Evolutionary conservation across 495 filamentous ascomycete genomes (phyloP).

Genomic region (Margaritispora aquatica): DNA sequence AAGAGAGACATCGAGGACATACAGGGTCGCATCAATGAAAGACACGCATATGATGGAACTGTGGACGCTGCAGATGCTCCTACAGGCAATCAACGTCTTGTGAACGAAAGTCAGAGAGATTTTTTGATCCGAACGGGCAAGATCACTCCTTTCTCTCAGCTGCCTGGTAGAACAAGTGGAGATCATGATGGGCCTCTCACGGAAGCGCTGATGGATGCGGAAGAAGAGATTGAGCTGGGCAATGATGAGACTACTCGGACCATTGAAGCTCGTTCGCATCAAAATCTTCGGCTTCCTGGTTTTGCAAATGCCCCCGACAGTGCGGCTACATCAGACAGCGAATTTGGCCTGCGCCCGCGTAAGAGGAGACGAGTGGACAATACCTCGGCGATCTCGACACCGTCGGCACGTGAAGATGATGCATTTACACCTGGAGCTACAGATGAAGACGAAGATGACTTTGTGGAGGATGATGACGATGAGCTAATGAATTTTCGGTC

Average conservation of each 20-base stretch:
- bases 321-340: conserved; percentile 31
- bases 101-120: conserved; percentile 76
- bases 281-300: conserved; percentile 72
- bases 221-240: conserved; percentile 53
- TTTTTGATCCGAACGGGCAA: conserved; percentile 94
- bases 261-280: conserved; percentile 60
- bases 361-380: conserved; percentile 32
- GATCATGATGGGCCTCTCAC: conserved; percentile 56
- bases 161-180: conserved; percentile 46
- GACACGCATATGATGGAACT: conserved; percentile 45
- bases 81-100: conserved; percentile 48
- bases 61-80: conserved; percentile 33
- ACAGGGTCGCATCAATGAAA: conserved; percentile 66
- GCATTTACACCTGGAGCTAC: conserved; percentile 10
- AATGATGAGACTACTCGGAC: conserved; percentile 28
- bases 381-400: background rate
- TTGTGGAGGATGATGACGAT: conserved; percentile 35
- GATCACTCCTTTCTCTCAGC: conserved; percentile 87
- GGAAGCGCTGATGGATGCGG: conserved; percentile 70
- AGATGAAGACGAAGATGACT: conserved; percentile 17
- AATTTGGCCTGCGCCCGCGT: conserved; percentile 43
- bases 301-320: conserved; percentile 49
- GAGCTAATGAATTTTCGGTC: conserved; percentile 33
- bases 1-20: conserved; percentile 72
- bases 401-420: conserved; percentile 9